Evolutionary conservation across 2,329 filamentous ascomycete species (phyloP).

Genomic region (Aureobasidium sp.): DNA sequence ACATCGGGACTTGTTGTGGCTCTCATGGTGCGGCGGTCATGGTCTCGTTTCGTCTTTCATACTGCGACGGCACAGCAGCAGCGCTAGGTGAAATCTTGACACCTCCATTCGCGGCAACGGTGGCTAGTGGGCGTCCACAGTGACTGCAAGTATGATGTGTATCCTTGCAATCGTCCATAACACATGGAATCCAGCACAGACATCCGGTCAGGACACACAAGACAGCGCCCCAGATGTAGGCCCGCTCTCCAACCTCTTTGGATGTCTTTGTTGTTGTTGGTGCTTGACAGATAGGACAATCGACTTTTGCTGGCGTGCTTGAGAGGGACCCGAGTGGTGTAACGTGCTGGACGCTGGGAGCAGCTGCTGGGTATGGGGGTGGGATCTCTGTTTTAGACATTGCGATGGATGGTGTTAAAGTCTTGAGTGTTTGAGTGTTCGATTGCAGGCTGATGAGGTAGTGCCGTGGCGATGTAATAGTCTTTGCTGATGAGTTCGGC

Average conservation of each 20-base stretch:
- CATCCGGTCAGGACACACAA: not conserved
- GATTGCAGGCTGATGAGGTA: not conserved
- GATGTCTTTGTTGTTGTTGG: not conserved
- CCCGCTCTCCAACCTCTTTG: not conserved
- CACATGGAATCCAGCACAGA: slow-evolving; percentile 1
- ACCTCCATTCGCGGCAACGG: not conserved
- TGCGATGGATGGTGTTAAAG: not conserved
- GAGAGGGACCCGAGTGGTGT: not conserved
- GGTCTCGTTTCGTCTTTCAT: not conserved
- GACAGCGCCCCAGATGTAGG: slow-evolving; percentile 1
- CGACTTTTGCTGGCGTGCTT: not conserved
- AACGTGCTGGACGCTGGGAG: not conserved
- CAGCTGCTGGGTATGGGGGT: not conserved
- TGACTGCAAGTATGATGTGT: not conserved
- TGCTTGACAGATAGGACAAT: not conserved
- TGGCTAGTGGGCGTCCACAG: not conserved
- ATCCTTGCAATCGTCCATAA: not conserved
- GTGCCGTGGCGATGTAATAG: too few relatives aligned
- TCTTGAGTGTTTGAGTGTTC: not conserved
- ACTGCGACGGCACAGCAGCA: not conserved
- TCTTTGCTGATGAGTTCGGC: not conserved
- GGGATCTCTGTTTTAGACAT: not conserved
- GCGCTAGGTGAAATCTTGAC: not conserved
- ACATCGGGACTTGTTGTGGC: not conserved
- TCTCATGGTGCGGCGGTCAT: not conserved